phyloP scores from a whole-genome alignment of 2,329 filamentous ascomycete genomes.

The Rutstroemia sp. region DNA sequence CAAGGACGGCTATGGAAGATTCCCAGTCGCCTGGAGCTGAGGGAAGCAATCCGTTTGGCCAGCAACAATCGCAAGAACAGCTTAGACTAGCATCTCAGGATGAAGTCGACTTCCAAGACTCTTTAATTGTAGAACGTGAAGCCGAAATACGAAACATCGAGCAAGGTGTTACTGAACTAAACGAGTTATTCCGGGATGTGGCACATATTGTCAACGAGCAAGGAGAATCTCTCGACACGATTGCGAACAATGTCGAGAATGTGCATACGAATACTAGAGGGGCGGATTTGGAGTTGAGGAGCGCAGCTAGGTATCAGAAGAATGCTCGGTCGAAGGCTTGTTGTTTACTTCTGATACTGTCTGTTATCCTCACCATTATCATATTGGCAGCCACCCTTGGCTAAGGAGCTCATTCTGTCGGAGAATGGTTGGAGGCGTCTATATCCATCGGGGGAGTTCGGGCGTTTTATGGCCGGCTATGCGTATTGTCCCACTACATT shows the following conservation, averaged over 20 bases:
- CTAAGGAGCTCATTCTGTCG: slow-evolving; percentile 31
- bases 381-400: slow-evolving; percentile 79
- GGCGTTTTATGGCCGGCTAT: slow-evolving; percentile 4
- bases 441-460: slow-evolving; percentile 10
- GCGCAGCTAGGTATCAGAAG: slow-evolving; percentile 88
- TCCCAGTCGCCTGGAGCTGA: slow-evolving; percentile 34
- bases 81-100: slow-evolving; percentile 79
- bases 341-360: slow-evolving; percentile 80
- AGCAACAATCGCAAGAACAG: slow-evolving; percentile 65
- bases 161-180: slow-evolving; percentile 89
- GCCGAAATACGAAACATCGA: slow-evolving; percentile 97
- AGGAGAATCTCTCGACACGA: slow-evolving; percentile 79
- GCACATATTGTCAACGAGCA: slow-evolving; percentile 95
- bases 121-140: slow-evolving; percentile 91
- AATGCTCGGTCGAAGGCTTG: slow-evolving; percentile 91
- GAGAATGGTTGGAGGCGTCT: background rate
- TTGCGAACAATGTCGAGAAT: slow-evolving; percentile 80
- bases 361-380: slow-evolving; percentile 82
- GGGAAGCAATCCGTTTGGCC: slow-evolving; percentile 33
- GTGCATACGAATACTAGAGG: slow-evolving; percentile 75
- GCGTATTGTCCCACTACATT: background rate
- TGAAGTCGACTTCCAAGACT: slow-evolving; percentile 96
- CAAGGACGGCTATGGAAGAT: slow-evolving; percentile 70
- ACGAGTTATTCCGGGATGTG: slow-evolving; percentile 96
- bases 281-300: slow-evolving; percentile 77